A percentile compares a stretch with the other conserved stretches of the same genome.
These are phyloP conservation scores for Globisporangium orthogonon DNA, from an alignment of 352 stramenopile species.

Conservation along the genomic window DNA sequence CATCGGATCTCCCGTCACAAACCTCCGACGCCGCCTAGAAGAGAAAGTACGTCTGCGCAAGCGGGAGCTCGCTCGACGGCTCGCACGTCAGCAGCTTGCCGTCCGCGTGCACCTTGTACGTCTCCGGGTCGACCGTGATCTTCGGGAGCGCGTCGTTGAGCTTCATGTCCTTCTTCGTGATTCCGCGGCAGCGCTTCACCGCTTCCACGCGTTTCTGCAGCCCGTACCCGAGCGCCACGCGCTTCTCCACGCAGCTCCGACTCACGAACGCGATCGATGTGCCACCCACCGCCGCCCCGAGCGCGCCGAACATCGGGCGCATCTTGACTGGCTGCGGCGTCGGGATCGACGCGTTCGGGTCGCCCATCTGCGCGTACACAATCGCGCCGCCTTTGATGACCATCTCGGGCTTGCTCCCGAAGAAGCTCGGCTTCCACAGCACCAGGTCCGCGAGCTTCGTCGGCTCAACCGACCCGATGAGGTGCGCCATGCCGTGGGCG, in stretches of 20 bases:
- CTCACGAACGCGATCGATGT: conserved; percentile 91
- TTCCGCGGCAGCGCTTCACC: conserved; percentile 71
- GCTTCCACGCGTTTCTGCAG: conserved; percentile 85
- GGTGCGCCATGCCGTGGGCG: conserved; percentile 94
- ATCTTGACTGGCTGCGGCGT: conserved; percentile 95
- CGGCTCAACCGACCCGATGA: conserved; percentile 92
- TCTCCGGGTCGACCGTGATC: conserved; percentile 95
- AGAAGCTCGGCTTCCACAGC: conserved; percentile 94
- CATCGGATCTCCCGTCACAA: neutral
- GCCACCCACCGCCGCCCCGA: conserved; percentile 44
- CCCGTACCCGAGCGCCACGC: conserved; percentile 63
- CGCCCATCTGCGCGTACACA: conserved; percentile 94
- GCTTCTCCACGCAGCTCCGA: conserved; percentile 63
- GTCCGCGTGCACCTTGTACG: conserved; percentile 92
- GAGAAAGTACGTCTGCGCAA: conserved; percentile 93
- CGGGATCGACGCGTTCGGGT: conserved; percentile 95
- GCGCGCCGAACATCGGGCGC: conserved; percentile 91
- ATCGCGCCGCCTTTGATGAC: conserved; percentile 95
- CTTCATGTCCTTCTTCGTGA: conserved; percentile 96
- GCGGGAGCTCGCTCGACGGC: conserved; percentile 73
- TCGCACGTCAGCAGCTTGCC: conserved; percentile 86
- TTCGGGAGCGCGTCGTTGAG: conserved; percentile 92
- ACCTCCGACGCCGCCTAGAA: conserved; percentile 47
- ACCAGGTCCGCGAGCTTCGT: conserved; percentile 93
- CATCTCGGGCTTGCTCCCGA: conserved; percentile 95